Conservation (phyloP, 257 asterid species). For the Przewalskia tangutica region DNA sequence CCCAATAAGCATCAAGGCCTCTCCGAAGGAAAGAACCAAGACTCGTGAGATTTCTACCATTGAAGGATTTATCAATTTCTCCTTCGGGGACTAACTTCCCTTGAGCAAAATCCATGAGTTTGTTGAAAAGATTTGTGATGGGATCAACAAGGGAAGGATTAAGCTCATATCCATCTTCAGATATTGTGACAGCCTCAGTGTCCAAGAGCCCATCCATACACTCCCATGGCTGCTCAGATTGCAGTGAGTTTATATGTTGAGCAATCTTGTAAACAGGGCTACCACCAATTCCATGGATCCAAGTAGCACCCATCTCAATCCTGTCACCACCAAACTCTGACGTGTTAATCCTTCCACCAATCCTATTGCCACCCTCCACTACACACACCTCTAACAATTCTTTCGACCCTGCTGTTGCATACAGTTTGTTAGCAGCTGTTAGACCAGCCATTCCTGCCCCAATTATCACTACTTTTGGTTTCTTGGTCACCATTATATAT, state of each 20-base stretch:
- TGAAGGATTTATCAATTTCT: background rate
- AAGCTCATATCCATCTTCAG: conserved; percentile 55
- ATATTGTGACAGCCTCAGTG: conserved; percentile 38
- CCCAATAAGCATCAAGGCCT: conserved; percentile 54
- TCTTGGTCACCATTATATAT: conserved; percentile 34
- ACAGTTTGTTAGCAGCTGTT: conserved; percentile 70
- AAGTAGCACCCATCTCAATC: conserved; percentile 79
- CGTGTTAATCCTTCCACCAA: conserved; percentile 72
- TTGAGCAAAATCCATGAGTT: conserved; percentile 61
- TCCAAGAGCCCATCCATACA: conserved; percentile 47
- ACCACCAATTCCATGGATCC: conserved; percentile 88
- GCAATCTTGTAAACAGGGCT: conserved; percentile 70
- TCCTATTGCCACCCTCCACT: conserved; percentile 61
- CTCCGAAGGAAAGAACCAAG: conserved; percentile 49
- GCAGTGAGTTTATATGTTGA: conserved; percentile 21
- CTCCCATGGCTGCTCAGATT: conserved; percentile 69
- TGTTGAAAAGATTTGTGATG: conserved; percentile 42
- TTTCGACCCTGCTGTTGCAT: conserved; percentile 5
- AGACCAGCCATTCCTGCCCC: conserved; percentile 96
- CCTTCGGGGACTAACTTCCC: conserved; percentile 23
- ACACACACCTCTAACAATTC: conserved; percentile 44
- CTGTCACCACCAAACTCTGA: conserved; percentile 62
- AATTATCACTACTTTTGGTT: conserved; percentile 58
- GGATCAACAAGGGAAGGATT: conserved; percentile 45
- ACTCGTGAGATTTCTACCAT: conserved; percentile 10